Base-by-base conservation (phyloP, 208 protist genomes). In the Leptomonas seymouri region DNA sequence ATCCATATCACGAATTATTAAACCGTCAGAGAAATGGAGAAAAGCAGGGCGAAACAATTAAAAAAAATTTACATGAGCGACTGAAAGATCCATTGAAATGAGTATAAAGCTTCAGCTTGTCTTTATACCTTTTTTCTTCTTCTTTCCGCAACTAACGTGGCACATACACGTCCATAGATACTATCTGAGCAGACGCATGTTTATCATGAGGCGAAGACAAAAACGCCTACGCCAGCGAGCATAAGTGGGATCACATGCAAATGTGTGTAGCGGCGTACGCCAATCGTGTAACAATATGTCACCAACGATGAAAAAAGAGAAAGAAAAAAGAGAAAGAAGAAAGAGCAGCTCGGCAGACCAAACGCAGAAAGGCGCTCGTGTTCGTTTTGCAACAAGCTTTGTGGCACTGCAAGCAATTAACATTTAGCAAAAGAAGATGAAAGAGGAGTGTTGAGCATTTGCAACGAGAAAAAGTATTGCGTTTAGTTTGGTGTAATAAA, bases 321-420 rank as follows among this genome's bases (percentile, higher is more conserved):
- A 6, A 49, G 31, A 48, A 49, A 45, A 31, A 45, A 48, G 34
- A 14, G 39, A 20, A 6, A 49, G 31, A 48, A 49, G 30, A 31
- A 45, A 48, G 28, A 61, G 28, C 7, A 39, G 27, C 39, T 61
- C 39, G 2, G 34, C n/a, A 45, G 30, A 44, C 25, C 23, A 7
- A 58, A 58, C 39, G 39, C 31, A 28, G 44, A 44, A 44, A 44
- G 5, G 5, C 15, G 31, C 28, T 14, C 31, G 20, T 23, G 7
- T 25, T n/a, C n/a, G n/a, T n/a, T 58, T 14, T 39, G 21, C 34
- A 31, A 58, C 16, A 20, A 41, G 20, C 16, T 7, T 44, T 12
- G 4, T 45, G 30, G 34, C 8, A 59, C 25, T 61, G 56, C 56
- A 31, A 61, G 20, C 56, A n/a, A n/a, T n/a, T n/a, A n/a, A 42